phyloP scores from a whole-genome alignment of 495 filamentous ascomycete species.

The Cercophora samala region DNA sequence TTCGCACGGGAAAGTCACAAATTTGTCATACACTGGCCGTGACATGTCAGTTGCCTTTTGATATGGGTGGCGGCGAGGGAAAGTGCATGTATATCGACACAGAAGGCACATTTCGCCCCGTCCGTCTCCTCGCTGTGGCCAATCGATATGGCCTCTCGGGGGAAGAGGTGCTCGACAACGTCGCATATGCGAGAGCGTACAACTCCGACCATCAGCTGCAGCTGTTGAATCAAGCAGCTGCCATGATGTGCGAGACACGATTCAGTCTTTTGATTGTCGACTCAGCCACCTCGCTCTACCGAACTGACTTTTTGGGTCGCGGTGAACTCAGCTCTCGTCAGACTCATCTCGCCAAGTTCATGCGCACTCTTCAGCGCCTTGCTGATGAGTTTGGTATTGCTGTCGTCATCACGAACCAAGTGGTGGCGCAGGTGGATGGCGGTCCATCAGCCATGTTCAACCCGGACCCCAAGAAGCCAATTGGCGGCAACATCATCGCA shows the following conservation, averaged over 20 bases:
- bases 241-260: conserved; percentile 99
- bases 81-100: conserved; percentile 99
- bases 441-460: conserved; percentile 97
- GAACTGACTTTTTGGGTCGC: conserved; percentile 92
- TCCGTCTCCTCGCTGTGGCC: conserved; percentile 84
- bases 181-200: conserved; percentile 95
- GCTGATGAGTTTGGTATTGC: conserved; percentile 98
- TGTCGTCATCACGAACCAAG: conserved; percentile 97
- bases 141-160: conserved; percentile 91
- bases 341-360: conserved; percentile 93
- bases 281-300: conserved; percentile 88
- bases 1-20: conserved; percentile 95
- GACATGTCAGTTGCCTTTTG: conserved; percentile 94
- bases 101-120: conserved; percentile 93
- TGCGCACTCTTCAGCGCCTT: conserved; percentile 88
- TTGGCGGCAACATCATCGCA: conserved; percentile 97
- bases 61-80: conserved; percentile 97
- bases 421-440: conserved; percentile 96
- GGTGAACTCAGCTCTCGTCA: conserved; percentile 89
- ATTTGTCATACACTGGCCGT: conserved; percentile 98
- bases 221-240: conserved; percentile 86
- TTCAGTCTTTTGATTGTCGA: conserved; percentile 96
- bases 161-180: conserved; percentile 96
- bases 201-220: conserved; percentile 97
- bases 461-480: conserved; percentile 97